These are phyloP conservation scores for Vaccinium darrowii DNA, from an alignment of 148 eudicot genomes.

Conservation along the genomic window DNA sequence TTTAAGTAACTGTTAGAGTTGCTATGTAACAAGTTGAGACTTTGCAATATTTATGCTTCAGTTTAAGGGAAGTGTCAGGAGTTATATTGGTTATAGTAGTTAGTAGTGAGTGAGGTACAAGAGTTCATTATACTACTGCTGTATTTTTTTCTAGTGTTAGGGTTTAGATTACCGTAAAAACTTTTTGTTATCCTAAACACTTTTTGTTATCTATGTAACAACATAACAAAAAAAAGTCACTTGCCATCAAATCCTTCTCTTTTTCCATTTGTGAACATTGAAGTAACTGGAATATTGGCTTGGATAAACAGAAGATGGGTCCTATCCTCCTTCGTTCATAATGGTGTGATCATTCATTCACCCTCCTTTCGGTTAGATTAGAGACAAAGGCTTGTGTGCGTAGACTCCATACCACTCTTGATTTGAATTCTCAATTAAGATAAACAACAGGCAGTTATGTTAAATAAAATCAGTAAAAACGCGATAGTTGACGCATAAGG, in stretches of 20 bases:
- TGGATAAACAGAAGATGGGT: background rate
- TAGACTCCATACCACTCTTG: background rate
- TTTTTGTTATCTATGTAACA: background rate
- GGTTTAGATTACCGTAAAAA: background rate
- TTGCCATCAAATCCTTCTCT: background rate
- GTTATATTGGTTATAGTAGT: background rate
- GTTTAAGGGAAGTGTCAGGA: background rate
- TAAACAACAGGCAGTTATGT: background rate
- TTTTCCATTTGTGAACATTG: background rate
- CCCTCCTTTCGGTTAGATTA: background rate
- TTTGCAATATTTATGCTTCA: too few relatives aligned
- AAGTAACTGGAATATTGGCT: background rate
- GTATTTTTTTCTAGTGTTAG: background rate
- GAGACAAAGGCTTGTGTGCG: background rate
- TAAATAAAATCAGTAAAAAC: background rate
- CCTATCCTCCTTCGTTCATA: background rate
- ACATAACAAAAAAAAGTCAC: background rate
- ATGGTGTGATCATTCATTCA: background rate
- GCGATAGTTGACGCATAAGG: background rate
- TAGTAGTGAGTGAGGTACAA: background rate
- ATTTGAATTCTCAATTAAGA: conserved; percentile 6
- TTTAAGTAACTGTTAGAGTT: too few relatives aligned
- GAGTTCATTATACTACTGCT: background rate
- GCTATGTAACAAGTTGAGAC: too few relatives aligned
- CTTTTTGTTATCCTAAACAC: background rate